phyloP scores from a whole-genome alignment of 345 rosid genomes.

The Hibiscus tridactylites region DNA sequence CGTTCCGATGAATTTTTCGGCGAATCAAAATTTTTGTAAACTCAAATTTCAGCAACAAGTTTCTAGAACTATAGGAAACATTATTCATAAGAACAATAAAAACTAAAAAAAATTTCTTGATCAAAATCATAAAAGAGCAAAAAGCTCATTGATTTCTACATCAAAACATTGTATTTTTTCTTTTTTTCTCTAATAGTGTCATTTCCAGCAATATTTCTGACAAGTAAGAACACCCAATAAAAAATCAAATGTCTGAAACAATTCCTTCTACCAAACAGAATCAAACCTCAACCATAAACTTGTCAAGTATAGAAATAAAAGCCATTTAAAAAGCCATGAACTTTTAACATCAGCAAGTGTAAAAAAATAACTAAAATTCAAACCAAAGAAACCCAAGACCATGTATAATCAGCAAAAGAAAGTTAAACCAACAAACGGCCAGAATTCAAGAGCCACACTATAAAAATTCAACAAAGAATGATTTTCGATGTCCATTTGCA shows the following conservation, averaged over 20 bases:
- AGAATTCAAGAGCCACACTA: neutral
- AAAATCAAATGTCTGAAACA: neutral
- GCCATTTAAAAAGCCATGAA: conserved; percentile 4
- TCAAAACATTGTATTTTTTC: neutral
- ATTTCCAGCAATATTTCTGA: neutral
- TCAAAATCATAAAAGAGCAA: neutral
- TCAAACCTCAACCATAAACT: neutral
- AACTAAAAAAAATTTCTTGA: neutral
- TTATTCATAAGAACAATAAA: too few relatives aligned
- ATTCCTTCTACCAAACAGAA: too few relatives aligned
- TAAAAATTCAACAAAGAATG: neutral
- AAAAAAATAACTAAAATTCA: neutral
- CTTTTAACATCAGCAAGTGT: neutral
- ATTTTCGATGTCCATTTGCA: too few relatives aligned
- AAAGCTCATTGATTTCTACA: neutral
- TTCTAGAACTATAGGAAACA: too few relatives aligned
- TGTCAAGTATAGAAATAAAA: neutral
- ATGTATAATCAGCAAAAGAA: too few relatives aligned
- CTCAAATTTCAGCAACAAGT: too few relatives aligned
- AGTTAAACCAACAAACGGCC: neutral
- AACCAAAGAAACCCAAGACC: neutral
- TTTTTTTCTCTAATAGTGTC: neutral
- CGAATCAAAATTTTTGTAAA: too few relatives aligned
- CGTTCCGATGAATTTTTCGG: too few relatives aligned
- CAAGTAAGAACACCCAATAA: neutral